Conservation (phyloP, 2,329 filamentous ascomycete genomes). For the Chrysoporthe puriensis region DNA sequence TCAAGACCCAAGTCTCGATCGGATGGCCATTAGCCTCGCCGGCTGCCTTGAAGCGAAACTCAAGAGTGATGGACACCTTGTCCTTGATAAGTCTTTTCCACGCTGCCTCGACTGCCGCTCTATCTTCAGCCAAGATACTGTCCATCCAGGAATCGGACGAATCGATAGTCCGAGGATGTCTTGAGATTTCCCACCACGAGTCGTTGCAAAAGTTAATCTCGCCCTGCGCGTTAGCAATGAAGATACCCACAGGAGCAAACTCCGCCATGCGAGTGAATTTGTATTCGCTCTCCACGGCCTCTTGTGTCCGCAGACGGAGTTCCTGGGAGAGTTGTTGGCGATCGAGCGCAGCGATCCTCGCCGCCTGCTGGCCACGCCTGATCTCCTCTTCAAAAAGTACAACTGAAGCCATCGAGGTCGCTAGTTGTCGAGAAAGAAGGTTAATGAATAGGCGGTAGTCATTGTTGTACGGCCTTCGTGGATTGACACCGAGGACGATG, state of each 20-base stretch:
- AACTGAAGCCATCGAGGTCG: slow-evolving; percentile 79
- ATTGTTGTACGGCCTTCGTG: slow-evolving; percentile 76
- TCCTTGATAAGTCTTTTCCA: slow-evolving; percentile 64
- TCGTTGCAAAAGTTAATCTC: slow-evolving; percentile 81
- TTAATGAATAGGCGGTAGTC: slow-evolving; percentile 81
- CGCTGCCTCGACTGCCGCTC: slow-evolving; percentile 57
- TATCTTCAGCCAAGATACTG: slow-evolving; percentile 70
- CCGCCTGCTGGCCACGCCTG: slow-evolving; percentile 71
- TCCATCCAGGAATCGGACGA: slow-evolving; percentile 73
- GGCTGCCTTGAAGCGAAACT: slow-evolving; percentile 75
- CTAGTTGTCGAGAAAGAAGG: slow-evolving; percentile 73
- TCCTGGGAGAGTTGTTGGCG: slow-evolving; percentile 78
- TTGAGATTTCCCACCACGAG: slow-evolving; percentile 74
- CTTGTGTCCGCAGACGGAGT: slow-evolving; percentile 65
- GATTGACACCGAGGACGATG: slow-evolving; percentile 78
- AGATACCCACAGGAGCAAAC: slow-evolving; percentile 82
- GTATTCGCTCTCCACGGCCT: slow-evolving; percentile 70
- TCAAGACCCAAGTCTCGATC: slow-evolving; percentile 75
- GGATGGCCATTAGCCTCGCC: slow-evolving; percentile 63
- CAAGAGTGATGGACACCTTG: slow-evolving; percentile 67
- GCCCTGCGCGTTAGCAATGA: slow-evolving; percentile 75
- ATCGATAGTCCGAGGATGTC: slow-evolving; percentile 62
- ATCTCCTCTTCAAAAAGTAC: slow-evolving; percentile 86
- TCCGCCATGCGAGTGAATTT: slow-evolving; percentile 85
- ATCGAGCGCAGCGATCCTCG: slow-evolving; percentile 74